Conservation (phyloP, 2,329 filamentous ascomycete genomes). For the Cryphonectria carpinicola region DNA sequence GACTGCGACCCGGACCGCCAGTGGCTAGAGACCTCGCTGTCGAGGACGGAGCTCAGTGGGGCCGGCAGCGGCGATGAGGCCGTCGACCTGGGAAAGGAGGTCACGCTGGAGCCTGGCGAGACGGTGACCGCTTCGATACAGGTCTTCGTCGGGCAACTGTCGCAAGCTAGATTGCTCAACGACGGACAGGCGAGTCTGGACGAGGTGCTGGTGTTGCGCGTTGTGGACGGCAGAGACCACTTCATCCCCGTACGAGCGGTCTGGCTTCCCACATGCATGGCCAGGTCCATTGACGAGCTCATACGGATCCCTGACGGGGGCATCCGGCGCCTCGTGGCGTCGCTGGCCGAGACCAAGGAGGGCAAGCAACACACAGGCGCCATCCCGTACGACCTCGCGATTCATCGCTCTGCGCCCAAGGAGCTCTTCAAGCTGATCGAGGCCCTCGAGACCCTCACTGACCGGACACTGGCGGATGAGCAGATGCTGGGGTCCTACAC, state of each 20-base stretch:
- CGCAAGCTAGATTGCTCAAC: slow-evolving; percentile 73
- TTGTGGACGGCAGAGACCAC: slow-evolving; percentile 83
- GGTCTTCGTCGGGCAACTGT: slow-evolving; percentile 65
- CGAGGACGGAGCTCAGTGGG: slow-evolving; percentile 47
- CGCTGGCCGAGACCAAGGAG: slow-evolving; percentile 37
- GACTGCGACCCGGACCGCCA: slow-evolving; percentile 36
- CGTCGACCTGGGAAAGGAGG: slow-evolving; percentile 47
- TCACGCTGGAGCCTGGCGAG: slow-evolving; percentile 83
- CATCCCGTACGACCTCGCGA: slow-evolving; percentile 60
- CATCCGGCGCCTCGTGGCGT: slow-evolving; percentile 57
- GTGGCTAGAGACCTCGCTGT: slow-evolving; percentile 75
- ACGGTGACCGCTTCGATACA: slow-evolving; percentile 73
- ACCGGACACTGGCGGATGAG: slow-evolving; percentile 62
- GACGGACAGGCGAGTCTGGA: slow-evolving; percentile 69
- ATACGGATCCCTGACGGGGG: slow-evolving; percentile 84
- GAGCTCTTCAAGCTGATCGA: slow-evolving; percentile 91
- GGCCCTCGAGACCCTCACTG: slow-evolving; percentile 64
- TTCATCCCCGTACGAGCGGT: slow-evolving; percentile 80
- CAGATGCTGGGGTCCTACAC: slow-evolving; percentile 61
- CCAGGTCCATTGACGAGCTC: slow-evolving; percentile 84
- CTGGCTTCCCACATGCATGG: slow-evolving; percentile 84
- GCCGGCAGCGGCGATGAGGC: slow-evolving; percentile 37
- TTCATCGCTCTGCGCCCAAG: slow-evolving; percentile 80
- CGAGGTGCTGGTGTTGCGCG: slow-evolving; percentile 84
- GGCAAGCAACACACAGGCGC: slow-evolving; percentile 43